A percentile compares a stretch with the other conserved stretches of the same genome.
These are phyloP conservation scores for Ophiobolus disseminans DNA, from an alignment of 2,329 filamentous ascomycete species.

Conservation along the genomic window DNA sequence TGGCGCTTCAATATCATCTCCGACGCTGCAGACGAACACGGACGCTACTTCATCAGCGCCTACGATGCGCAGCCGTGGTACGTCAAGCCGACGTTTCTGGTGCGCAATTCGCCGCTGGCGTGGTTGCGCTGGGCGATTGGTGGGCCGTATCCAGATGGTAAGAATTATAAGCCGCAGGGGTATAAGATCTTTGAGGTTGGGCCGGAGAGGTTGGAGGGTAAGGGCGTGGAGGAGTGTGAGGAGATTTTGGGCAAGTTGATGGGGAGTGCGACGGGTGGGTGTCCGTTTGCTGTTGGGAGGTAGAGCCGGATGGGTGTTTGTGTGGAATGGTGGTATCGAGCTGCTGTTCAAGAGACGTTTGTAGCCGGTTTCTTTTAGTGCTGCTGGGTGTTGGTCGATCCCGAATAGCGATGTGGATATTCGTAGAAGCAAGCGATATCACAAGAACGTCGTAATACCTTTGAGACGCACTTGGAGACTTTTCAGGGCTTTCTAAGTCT, in stretches of 20 bases:
- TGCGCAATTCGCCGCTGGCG: conserved; percentile 19
- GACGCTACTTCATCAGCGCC: conserved; percentile 23
- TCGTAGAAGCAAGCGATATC: too few species aligned
- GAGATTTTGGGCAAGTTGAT: conserved; percentile 32
- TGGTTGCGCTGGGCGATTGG: conserved; percentile 60
- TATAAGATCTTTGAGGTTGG: conserved; percentile 68
- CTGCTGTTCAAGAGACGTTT: too few species aligned
- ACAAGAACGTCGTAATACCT: too few species aligned
- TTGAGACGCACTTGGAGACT: too few species aligned
- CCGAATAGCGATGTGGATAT: too few species aligned
- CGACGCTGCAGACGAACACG: conserved; percentile 58
- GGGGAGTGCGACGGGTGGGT: conserved; percentile 31
- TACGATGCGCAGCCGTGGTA: conserved; percentile 44
- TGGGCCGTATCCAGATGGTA: conserved; percentile 69
- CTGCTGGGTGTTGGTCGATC: too few species aligned
- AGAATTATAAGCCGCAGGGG: conserved; percentile 59
- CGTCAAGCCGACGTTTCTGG: conserved; percentile 27
- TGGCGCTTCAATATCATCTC: conserved; percentile 44
- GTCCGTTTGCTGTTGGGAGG: conserved; percentile 36
- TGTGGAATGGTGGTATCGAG: too few species aligned
- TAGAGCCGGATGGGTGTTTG: too few species aligned
- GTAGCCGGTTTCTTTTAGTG: too few species aligned
- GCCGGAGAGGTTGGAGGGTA: conserved; percentile 61
- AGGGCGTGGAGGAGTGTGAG: conserved; percentile 47
- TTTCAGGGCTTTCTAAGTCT: too few species aligned